Base-by-base conservation (phyloP, 495 filamentous ascomycete species). In the Staphylotrichum tortipilum region DNA sequence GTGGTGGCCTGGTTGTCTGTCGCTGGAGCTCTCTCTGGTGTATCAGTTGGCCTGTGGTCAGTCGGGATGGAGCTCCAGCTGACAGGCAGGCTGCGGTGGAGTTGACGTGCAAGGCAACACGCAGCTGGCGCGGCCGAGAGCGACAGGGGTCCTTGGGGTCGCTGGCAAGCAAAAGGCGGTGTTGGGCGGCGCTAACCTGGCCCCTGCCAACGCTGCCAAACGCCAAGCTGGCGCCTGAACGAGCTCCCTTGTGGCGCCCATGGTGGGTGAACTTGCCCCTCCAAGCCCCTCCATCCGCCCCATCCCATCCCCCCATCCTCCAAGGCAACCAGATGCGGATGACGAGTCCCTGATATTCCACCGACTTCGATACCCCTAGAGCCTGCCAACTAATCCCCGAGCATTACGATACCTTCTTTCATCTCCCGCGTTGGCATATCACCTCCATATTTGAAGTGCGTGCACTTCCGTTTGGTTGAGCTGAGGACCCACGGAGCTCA, bases 31-130 rank as follows among this genome's bases (percentile, higher is more conserved):
- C 41, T 34, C 47, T 59, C 41, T 34, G 23, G 28, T 46, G 19
- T 15, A 31, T 15, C 35, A 23, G 7, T 23, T 15, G 15, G 7
- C 19, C 19, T 22, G 12, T 18, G 2, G 15, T 38, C 12, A 23
- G 52, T 45, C 38, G 42, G 53, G 54, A 52, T 52, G 49, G 52
- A 57, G 59, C 56, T 59, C 56, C 50, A 52, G 54, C 46, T 56
- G 49, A 51, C 49, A 50, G 49, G 49, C 49, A 50, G 38, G 49
- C 53, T 49, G 44, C 39, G 21, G 34, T 34, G 44, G 29, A 37
- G 48, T 46, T 41, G 47, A 44, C 49, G 49, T 55, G 63, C 59
- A 68, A 68, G 65, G 65, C 65, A 68, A 67, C 62, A 65, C 64
- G 55, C 60, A 63, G 65, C 61, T 68, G 65, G 63, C 65, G 65